These are phyloP conservation scores for Pythium sp. DNA, from an alignment of 352 stramenopile genomes.

Conservation along the genomic window DNA sequence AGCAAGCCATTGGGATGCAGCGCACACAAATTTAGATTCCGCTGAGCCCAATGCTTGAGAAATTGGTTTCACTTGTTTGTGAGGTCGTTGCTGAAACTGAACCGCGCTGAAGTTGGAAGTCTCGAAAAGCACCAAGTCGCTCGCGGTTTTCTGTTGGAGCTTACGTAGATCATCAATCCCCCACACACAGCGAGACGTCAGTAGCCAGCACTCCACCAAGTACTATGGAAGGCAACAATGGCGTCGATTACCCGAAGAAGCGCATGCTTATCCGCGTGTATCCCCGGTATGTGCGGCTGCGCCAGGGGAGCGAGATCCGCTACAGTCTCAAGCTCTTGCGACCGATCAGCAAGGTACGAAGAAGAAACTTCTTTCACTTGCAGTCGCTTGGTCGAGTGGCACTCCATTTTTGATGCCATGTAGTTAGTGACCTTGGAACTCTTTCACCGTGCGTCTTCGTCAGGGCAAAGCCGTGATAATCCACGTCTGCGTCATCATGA, in stretches of 20 bases:
- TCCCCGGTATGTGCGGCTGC: constrained; percentile 57
- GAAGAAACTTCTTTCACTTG: not conserved
- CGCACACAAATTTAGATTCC: not conserved
- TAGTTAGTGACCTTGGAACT: not conserved
- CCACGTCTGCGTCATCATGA: constrained; percentile 59
- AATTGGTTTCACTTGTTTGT: not conserved
- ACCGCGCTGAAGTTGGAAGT: not conserved
- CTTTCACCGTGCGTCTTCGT: not conserved
- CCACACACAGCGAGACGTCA: not conserved
- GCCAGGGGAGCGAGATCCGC: constrained; percentile 58
- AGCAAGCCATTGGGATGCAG: not conserved
- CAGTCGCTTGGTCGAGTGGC: not conserved
- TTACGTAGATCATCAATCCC: not conserved
- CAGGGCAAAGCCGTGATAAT: constrained; percentile 58
- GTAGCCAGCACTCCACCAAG: not conserved
- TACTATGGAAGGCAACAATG: not conserved
- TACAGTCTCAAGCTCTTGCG: constrained; percentile 57
- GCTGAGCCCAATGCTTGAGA: not conserved
- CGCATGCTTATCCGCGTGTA: constrained; percentile 49
- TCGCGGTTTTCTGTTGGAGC: not conserved
- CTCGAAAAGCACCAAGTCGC: not conserved
- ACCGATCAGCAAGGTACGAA: constrained; percentile 42
- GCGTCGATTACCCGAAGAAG: constrained; percentile 27
- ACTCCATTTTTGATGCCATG: not conserved
- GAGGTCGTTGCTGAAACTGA: not conserved